Conservation (phyloP, 257 asterid species). For the Paulownia fortunei region DNA sequence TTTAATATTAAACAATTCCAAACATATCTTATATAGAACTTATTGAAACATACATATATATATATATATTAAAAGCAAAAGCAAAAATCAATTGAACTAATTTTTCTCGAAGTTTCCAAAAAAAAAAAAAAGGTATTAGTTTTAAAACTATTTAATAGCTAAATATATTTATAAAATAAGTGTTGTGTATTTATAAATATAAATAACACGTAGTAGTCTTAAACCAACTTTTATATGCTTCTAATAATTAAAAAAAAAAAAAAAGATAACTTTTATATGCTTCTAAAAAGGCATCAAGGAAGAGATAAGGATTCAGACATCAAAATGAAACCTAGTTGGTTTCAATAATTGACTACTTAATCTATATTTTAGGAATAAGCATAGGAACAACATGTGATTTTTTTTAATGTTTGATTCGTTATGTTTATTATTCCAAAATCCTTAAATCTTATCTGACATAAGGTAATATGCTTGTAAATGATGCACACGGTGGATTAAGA, state of each 20-base stretch:
- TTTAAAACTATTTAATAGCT: too few relatives aligned
- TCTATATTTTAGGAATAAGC: too few relatives aligned
- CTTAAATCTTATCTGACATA: constrained; percentile 7
- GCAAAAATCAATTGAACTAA: too few relatives aligned
- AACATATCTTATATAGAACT: too few relatives aligned
- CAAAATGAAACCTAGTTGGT: constrained; percentile 22
- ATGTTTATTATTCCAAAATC: constrained; percentile 6
- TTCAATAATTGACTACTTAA: constrained; percentile 12
- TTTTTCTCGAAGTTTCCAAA: too few relatives aligned
- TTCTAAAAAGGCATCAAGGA: constrained; percentile 30
- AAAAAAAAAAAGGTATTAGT: too few relatives aligned
- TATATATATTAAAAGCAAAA: too few relatives aligned
- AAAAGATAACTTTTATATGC: constrained; percentile 7
- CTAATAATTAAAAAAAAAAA: not conserved
- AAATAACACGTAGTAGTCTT: not conserved
- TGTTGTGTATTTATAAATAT: not conserved
- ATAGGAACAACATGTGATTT: not conserved
- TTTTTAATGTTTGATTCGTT: constrained; percentile 13
- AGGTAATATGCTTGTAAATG: constrained; percentile 28
- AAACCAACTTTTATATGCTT: not conserved
- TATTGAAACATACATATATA: too few relatives aligned
- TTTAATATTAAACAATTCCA: too few relatives aligned
- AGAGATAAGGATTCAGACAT: constrained; percentile 45
- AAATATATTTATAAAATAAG: not conserved
- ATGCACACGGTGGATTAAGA: constrained; percentile 36